A percentile compares a stretch with the other conserved stretches of the same genome.
phyloP scores from a whole-genome alignment of 116 monocot species.

The Posidonia oceanica region DNA sequence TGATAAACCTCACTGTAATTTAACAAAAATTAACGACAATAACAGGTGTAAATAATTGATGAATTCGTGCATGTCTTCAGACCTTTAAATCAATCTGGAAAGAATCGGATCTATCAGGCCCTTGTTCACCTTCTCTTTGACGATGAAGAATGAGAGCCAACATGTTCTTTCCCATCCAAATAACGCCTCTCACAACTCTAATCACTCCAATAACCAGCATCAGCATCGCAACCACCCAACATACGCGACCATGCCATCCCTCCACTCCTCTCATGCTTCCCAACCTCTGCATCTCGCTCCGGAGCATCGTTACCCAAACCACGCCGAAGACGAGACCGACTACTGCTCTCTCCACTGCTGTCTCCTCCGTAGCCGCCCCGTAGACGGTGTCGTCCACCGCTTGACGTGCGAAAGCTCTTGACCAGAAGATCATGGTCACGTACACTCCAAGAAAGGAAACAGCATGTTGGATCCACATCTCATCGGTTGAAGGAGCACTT shows the following conservation, averaged over 20 bases:
- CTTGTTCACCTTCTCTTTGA: too few species aligned
- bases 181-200: slow-evolving; percentile 7
- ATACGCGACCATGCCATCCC: slow-evolving; percentile 6
- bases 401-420: slow-evolving; percentile 16
- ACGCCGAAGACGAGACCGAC: slow-evolving; percentile 12
- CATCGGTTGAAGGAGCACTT: too few species aligned
- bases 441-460: slow-evolving; percentile 27
- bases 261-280: slow-evolving; percentile 7
- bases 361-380: slow-evolving; percentile 6
- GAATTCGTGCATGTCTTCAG: too few species aligned
- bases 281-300: slow-evolving; percentile 15
- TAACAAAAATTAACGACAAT: too few species aligned
- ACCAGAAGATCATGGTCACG: slow-evolving; percentile 29
- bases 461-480: slow-evolving; percentile 1
- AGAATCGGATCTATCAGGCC: too few species aligned
- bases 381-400: slow-evolving; percentile 35
- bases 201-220: slow-evolving; percentile 15
- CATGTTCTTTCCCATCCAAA: slow-evolving; percentile 6
- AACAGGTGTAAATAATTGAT: too few species aligned
- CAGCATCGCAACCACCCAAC: slow-evolving; percentile 13
- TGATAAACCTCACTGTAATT: too few species aligned
- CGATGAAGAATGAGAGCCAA: not conserved
- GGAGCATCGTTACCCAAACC: slow-evolving; percentile 25
- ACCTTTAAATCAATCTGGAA: too few species aligned
- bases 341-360: slow-evolving; percentile 1